These are phyloP conservation scores for Claviceps cyperi DNA, from an alignment of 2,329 filamentous ascomycete species.

Conservation along the genomic window DNA sequence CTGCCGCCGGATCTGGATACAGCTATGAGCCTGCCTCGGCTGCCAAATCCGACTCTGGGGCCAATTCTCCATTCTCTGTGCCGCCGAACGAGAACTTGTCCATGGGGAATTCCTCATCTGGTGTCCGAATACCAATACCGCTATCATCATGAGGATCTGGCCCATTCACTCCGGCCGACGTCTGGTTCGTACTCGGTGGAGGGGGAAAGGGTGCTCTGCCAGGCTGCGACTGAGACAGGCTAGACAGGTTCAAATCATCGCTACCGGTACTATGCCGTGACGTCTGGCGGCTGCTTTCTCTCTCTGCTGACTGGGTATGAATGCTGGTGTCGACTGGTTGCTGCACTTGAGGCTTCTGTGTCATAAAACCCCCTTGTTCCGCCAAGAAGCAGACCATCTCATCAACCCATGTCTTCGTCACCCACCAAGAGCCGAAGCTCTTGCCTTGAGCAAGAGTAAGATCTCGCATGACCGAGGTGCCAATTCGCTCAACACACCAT, in stretches of 20 bases:
- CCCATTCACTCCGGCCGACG: constrained; percentile 21
- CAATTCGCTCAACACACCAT: constrained; percentile 60
- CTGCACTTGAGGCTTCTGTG: constrained; percentile 30
- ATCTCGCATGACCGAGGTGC: constrained; percentile 66
- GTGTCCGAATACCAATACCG: constrained; percentile 56
- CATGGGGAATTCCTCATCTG: constrained; percentile 49
- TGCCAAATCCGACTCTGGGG: constrained; percentile 16
- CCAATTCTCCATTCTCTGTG: constrained; percentile 21
- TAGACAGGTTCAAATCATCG: constrained; percentile 30
- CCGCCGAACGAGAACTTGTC: constrained; percentile 40
- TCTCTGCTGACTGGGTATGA: constrained; percentile 21
- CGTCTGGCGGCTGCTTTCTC: constrained; percentile 20
- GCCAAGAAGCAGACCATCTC: constrained; percentile 88
- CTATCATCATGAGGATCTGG: constrained; percentile 52
- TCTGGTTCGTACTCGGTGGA: constrained; percentile 27
- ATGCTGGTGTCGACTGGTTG: constrained; percentile 13
- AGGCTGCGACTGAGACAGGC: constrained; percentile 32
- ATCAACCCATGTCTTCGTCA: constrained; percentile 89
- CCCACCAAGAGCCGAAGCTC: constrained; percentile 86
- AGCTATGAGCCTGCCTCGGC: constrained; percentile 5
- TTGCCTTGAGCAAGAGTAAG: constrained; percentile 64
- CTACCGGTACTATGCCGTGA: constrained; percentile 30
- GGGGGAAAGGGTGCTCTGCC: constrained; percentile 36
- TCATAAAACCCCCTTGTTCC: constrained; percentile 79
- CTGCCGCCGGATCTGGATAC: neutral